Conservation (phyloP, 2,329 filamentous ascomycete species). For the Aspergillus carbonarius region DNA sequence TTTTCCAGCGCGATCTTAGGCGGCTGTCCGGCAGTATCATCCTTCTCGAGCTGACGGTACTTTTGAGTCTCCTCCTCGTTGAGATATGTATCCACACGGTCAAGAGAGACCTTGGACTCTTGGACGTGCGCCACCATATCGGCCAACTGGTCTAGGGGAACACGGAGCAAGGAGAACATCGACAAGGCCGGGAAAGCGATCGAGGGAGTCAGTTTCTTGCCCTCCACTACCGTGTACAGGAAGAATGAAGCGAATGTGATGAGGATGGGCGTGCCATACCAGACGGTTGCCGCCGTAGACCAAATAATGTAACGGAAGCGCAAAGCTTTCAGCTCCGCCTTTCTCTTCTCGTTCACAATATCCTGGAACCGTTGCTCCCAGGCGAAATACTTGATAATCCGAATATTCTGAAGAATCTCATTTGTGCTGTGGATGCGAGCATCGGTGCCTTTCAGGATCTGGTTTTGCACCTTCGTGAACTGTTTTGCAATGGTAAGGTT, state of each 20-base stretch:
- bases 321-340: slow-evolving; percentile 72
- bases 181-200: slow-evolving; percentile 95
- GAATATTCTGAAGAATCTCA: slow-evolving; percentile 93
- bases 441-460: slow-evolving; percentile 89
- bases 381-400: slow-evolving; percentile 99
- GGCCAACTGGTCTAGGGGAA: slow-evolving; percentile 90
- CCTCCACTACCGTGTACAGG: slow-evolving; percentile 85
- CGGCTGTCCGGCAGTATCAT: slow-evolving; percentile 68
- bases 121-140: slow-evolving; percentile 99
- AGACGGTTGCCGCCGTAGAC: slow-evolving; percentile 87
- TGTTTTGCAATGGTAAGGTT: slow-evolving; percentile 86
- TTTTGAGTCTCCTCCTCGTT: slow-evolving; percentile 95
- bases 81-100: slow-evolving; percentile 93
- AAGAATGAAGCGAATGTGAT: slow-evolving; percentile 98
- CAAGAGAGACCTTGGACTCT: slow-evolving; percentile 94
- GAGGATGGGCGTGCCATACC: slow-evolving; percentile 91
- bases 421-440: slow-evolving; percentile 96
- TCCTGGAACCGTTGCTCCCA: slow-evolving; percentile 92
- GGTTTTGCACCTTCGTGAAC: slow-evolving; percentile 83
- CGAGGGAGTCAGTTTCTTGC: slow-evolving; percentile 85
- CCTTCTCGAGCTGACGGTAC: slow-evolving; percentile 75
- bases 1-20: slow-evolving; percentile 80
- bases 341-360: slow-evolving; percentile 85
- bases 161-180: slow-evolving; percentile 87
- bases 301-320: slow-evolving; percentile 85